A percentile compares a stretch with the other conserved stretches of the same genome.
phyloP scores from a whole-genome alignment of 331 rosid genomes.

The Telfairia occidentalis region DNA sequence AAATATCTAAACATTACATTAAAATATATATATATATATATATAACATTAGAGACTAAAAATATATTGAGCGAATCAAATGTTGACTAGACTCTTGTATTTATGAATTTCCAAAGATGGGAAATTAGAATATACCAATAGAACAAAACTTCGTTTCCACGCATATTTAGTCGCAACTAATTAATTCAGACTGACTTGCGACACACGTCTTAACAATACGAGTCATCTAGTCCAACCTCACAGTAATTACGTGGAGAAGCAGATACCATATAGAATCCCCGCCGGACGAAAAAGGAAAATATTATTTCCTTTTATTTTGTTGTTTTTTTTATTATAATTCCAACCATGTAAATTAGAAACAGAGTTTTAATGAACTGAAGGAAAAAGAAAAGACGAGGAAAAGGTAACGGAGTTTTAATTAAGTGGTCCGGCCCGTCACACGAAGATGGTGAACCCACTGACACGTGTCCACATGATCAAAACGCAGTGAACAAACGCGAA shows the following conservation, averaged over 20 bases:
- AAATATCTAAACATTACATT: too few relatives aligned
- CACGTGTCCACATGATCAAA: conserved; percentile 11
- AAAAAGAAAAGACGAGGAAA: too few relatives aligned
- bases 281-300: background rate
- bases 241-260: background rate
- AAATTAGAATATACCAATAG: too few relatives aligned
- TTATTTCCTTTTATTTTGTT: background rate
- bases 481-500: background rate
- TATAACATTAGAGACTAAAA: too few relatives aligned
- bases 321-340: too few relatives aligned
- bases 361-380: background rate
- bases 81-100: too few relatives aligned
- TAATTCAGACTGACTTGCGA: background rate
- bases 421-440: background rate
- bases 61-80: too few relatives aligned
- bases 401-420: background rate
- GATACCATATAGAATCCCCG: background rate
- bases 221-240: background rate
- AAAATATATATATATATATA: too few relatives aligned
- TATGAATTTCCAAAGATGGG: too few relatives aligned
- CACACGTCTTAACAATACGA: background rate
- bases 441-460: background rate
- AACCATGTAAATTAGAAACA: background rate
- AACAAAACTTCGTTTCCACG: background rate
- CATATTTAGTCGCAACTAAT: background rate